A percentile compares a stretch with the other conserved stretches of the same genome.
These are phyloP conservation scores for Tephrocybe rancida DNA, from an alignment of 768 basidiomycete genomes.

Conservation along the genomic window DNA sequence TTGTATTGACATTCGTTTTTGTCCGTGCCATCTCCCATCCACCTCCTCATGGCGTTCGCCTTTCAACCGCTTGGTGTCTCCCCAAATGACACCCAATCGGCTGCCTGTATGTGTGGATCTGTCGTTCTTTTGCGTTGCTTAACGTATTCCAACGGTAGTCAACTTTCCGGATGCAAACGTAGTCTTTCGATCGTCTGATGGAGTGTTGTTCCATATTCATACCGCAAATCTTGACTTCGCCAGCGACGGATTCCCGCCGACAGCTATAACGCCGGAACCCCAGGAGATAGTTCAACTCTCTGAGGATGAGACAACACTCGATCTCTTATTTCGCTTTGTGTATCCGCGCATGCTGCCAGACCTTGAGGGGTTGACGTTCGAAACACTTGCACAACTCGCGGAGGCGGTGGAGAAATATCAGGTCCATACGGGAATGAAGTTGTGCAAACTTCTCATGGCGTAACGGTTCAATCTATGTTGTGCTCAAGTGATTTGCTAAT, in stretches of 20 bases:
- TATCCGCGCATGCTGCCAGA: conserved; percentile 16
- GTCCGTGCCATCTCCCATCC: no score
- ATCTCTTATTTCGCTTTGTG: conserved; percentile 20
- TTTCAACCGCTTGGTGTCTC: no score
- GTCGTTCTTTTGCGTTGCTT: background rate
- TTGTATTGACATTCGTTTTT: no score
- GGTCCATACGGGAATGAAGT: conserved; percentile 7
- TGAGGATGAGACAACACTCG: conserved; percentile 16
- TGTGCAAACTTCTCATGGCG: no score
- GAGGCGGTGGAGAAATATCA: conserved; percentile 24
- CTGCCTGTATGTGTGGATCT: background rate
- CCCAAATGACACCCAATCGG: background rate
- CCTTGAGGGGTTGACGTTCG: conserved; percentile 8
- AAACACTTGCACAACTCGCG: conserved; percentile 9
- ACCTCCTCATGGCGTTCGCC: no score
- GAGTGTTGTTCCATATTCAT: conserved; percentile 15
- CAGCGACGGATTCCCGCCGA: conserved; percentile 13
- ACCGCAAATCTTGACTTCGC: conserved; percentile 15
- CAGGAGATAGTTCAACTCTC: conserved; percentile 13
- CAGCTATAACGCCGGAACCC: background rate
- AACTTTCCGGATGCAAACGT: conserved; percentile 15
- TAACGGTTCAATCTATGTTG: no score
- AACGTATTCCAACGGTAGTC: no score
- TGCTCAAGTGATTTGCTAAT: no score
- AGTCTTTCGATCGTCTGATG: conserved; percentile 14